A percentile compares a stretch with the other conserved stretches of the same genome.
Conservation (phyloP, 139 green algal genomes). For the Eudorina sp. region DNA sequence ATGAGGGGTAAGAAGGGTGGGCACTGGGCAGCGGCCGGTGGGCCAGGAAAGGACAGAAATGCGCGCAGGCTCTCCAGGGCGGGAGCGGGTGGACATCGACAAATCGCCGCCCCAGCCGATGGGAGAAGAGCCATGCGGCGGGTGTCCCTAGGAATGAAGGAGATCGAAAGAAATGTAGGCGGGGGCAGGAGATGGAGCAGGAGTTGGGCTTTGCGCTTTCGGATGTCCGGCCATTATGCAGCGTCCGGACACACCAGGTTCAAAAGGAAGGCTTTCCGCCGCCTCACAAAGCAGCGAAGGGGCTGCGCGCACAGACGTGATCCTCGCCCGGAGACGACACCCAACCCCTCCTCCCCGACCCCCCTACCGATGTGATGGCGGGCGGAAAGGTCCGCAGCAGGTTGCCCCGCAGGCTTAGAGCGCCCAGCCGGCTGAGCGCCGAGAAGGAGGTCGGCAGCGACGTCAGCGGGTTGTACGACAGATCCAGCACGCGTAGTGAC, state of each 20-base stretch:
- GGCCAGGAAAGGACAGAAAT: not conserved
- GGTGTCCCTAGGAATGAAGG: too few species aligned
- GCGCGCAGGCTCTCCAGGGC: not conserved
- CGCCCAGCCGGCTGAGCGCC: not conserved
- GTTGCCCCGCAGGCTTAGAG: not conserved
- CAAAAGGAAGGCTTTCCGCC: too few species aligned
- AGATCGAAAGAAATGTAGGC: too few species aligned
- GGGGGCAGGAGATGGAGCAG: too few species aligned
- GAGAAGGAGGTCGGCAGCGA: not conserved
- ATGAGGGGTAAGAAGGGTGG: not conserved
- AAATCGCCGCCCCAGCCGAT: too few species aligned
- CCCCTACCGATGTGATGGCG: not conserved
- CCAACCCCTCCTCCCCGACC: not conserved
- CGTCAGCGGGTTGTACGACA: constrained; percentile 40
- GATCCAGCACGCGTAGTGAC: constrained; percentile 18
- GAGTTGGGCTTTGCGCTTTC: too few species aligned
- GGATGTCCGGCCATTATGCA: too few species aligned
- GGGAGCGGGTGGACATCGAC: not conserved
- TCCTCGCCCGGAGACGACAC: too few species aligned
- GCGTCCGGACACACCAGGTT: too few species aligned
- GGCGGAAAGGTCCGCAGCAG: not conserved
- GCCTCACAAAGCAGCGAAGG: too few species aligned
- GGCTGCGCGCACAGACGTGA: too few species aligned
- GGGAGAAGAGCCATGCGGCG: too few species aligned
- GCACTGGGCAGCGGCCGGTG: not conserved